These are phyloP conservation scores for Cryptosporidium meleagridis DNA, from an alignment of 169 alveolate species.

Conservation along the genomic window DNA sequence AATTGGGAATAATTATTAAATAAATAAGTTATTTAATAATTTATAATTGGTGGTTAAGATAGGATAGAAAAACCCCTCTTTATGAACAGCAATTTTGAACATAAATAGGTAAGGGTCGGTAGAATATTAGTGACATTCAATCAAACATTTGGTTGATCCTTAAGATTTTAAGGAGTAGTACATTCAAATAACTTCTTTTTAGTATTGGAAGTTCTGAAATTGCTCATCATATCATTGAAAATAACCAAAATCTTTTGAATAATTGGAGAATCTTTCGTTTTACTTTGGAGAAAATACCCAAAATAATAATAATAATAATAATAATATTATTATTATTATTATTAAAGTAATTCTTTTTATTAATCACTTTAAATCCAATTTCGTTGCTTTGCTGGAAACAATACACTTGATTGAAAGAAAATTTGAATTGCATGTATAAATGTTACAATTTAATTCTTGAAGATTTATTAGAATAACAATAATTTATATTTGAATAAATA, in stretches of 20 bases:
- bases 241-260: not conserved
- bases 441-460: not conserved
- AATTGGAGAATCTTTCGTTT: not conserved
- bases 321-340: too few species aligned
- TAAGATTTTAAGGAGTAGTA: not conserved
- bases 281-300: too few species aligned
- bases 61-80: not conserved
- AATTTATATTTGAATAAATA: not conserved
- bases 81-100: not conserved
- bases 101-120: not conserved
- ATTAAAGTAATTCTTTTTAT: too few species aligned
- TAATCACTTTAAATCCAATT: not conserved
- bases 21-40: too few species aligned
- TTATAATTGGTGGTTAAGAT: not conserved
- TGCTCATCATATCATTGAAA: too few species aligned
- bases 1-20: too few species aligned
- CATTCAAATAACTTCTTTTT: too few species aligned
- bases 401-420: not conserved
- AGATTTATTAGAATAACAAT: not conserved
- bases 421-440: not conserved
- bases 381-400: not conserved
- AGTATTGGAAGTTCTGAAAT: not conserved
- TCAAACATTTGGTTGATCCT: not conserved
- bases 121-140: not conserved
- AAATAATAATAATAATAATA: too few species aligned